Evolutionary conservation across 2,329 filamentous ascomycete genomes (phyloP).

Genomic region (Acrocalymma vagum): DNA sequence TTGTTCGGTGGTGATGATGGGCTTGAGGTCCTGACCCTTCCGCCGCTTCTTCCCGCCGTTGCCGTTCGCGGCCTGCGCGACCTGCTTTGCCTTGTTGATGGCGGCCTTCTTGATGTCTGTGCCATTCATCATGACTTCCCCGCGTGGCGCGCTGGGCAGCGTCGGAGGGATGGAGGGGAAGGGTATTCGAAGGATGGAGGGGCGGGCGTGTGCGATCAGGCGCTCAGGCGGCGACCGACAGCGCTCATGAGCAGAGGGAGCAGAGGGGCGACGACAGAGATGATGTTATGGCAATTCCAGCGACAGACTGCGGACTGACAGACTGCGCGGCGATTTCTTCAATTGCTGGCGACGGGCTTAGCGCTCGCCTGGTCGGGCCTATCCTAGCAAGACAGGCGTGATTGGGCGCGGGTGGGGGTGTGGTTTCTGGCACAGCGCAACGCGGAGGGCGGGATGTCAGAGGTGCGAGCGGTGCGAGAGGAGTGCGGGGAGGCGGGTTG

Average conservation of each 20-base stretch:
- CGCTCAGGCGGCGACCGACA: slow-evolving; percentile 35
- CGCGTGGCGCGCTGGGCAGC: slow-evolving; percentile 35
- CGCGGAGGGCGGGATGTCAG: too few species aligned
- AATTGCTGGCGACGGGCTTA: slow-evolving; percentile 44
- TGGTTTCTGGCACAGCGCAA: too few species aligned
- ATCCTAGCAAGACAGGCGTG: too few species aligned
- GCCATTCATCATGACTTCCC: slow-evolving; percentile 66
- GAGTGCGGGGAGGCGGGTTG: too few species aligned
- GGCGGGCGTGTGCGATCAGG: slow-evolving; percentile 31
- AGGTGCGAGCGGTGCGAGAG: too few species aligned
- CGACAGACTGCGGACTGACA: too few species aligned
- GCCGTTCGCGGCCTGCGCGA: slow-evolving; percentile 65
- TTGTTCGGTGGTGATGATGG: slow-evolving; percentile 76
- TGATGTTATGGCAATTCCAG: too few species aligned
- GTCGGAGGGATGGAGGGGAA: slow-evolving; percentile 19
- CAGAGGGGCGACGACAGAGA: slow-evolving; percentile 23
- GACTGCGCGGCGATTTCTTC: slow-evolving; percentile 42
- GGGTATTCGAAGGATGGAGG: slow-evolving; percentile 14
- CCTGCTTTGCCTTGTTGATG: slow-evolving; percentile 72
- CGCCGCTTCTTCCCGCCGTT: slow-evolving; percentile 75
- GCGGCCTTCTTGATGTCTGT: slow-evolving; percentile 70
- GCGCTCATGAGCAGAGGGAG: slow-evolving; percentile 34
- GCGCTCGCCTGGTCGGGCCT: slow-evolving; percentile 41
- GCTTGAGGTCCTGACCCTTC: slow-evolving; percentile 75
- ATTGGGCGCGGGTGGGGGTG: slow-evolving; percentile 32